Evolutionary conservation across 371 early-diverging fungal species (phyloP), one percentile per base, ranked within the genome.

Genomic region (Actinomortierella ambigua): DNA sequence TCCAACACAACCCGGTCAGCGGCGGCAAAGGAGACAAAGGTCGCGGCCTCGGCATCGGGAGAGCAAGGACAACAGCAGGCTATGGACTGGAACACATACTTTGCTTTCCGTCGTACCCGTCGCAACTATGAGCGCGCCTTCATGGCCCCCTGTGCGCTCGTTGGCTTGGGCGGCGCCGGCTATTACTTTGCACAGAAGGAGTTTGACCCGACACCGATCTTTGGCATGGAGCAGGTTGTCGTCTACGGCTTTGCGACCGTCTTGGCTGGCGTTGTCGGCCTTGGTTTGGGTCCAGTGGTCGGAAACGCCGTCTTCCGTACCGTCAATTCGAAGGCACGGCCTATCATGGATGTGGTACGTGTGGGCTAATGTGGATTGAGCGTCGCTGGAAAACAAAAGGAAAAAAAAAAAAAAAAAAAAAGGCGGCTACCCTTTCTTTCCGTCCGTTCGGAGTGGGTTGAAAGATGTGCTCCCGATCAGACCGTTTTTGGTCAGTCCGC

Each of bases 141-240:
- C 15, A 85, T 82, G 41, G 75, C 86, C 18, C 87, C 92, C 1
- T 86, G 86, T 23, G 87, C 89, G 0, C 50, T 85, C 3, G 34
- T 81, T 20, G 89, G 90, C 11, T 78, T 91, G 28, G 63, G 77
- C 14, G 85, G 80, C 15, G 86, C 90, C 0, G 83, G 87, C 13
- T 82, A 84, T 40, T 90, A 91, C 57, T 91, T 95, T 70, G 78
- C 85, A 18, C 82, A 86, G 41, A 77, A 91, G 69, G 86, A 90
- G 55, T 85, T 95, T 50, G 91, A 93, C 61, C 93, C 94, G 0
- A 88, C 90, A 23, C 81, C 85, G 23, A 81, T 93, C 61, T 81
- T 91, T 68, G 94, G 93, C 14, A 70, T 93, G 77, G 94, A 94
- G 65, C 94, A 94, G 40, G 58, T 89, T 23, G 57, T 90, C 51